Base-by-base conservation (phyloP, 192 early-diverging fungal genomes). In the Linnemannia zychae region DNA sequence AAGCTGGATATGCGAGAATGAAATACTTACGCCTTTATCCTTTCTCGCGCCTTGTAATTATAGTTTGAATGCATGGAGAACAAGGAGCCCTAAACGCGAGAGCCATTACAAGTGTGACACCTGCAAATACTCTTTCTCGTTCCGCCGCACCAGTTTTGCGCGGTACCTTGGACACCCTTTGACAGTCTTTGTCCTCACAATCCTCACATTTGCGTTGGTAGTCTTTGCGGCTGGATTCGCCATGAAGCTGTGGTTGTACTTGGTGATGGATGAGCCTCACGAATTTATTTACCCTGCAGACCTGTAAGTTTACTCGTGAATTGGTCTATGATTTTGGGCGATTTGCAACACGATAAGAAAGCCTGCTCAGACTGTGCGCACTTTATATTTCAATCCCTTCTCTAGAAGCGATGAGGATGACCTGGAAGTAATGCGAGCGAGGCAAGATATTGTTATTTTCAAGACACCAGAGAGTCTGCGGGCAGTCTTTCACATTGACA, bases 71-170 rank as follows among this genome's bases (percentile, higher is more conserved):
- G 84, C 87, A 20, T 93, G 92, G 92, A 68, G 92, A 76, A 63
- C 71, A 50, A 82, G 74, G 63, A 89, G 89, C 47, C 82, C 82
- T 18, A 93, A 92, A 68, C 84, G 77, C 17, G 82, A 90, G 63
- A 92, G 91, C 63, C 92, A 88, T 71, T 92, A 88, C 81, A 87
- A 93, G 73, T 93, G 92, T 68, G 92, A 93, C 67, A 90, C 91
- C 24, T 93, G 92, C 79, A 88, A 89, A 72, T 93, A 93, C 48
- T 70, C 85, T 24, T 93, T 92, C 53, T 78, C 81, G 6, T 93
- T 93, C 77, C 80, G 86, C 40, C 83, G 92, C 33, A 92, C 91
- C 12, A 88, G 80, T 63, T 88, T 88, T 74, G 91, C 91, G 2
- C 79, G 84, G 37, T 79, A 85, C 37, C 50, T 85, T 28, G 87